Evolutionary conservation across 2,329 filamentous ascomycete species (phyloP).

Genomic region (Aspergillus fructus): DNA sequence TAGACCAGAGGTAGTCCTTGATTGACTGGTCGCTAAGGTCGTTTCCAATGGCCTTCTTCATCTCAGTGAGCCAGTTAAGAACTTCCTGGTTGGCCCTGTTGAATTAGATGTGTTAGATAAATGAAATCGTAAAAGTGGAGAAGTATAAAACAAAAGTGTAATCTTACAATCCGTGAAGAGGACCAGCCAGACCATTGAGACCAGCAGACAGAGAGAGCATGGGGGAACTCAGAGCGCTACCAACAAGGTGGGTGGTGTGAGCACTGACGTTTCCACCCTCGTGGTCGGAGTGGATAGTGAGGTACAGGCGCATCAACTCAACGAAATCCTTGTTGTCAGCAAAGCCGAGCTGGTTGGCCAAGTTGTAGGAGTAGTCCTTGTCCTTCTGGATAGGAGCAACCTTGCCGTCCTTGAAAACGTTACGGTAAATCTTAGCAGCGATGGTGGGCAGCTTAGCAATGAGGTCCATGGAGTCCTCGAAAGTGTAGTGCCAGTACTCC

Average conservation of each 20-base stretch:
- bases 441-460: slow-evolving; percentile 99
- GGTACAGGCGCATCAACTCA: slow-evolving; percentile 97
- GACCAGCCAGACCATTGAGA: slow-evolving; percentile 96
- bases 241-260: slow-evolving; percentile 97
- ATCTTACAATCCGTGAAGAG: slow-evolving; percentile 82
- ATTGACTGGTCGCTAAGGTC: slow-evolving; percentile 96
- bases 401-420: slow-evolving; percentile 99
- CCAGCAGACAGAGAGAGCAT: slow-evolving; percentile 96
- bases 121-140: neutral
- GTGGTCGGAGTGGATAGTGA: slow-evolving; percentile 99
- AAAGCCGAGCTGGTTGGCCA: slow-evolving; percentile 98
- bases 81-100: slow-evolving; percentile 92
- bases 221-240: slow-evolving; percentile 92
- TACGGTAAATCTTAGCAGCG: slow-evolving; percentile 98
- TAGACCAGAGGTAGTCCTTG: slow-evolving; percentile 98
- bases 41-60: slow-evolving; percentile 93
- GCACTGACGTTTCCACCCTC: slow-evolving; percentile 98
- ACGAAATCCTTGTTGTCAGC: slow-evolving; percentile 93
- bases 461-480: slow-evolving; percentile 99
- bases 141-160: too few relatives aligned
- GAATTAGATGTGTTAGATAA: slow-evolving; percentile 19
- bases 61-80: slow-evolving; percentile 97
- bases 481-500: slow-evolving; percentile 99
- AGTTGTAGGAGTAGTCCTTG: slow-evolving; percentile 99
- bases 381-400: slow-evolving; percentile 94